These are phyloP conservation scores for Hibiscus trionum DNA, from an alignment of 345 rosid species.

Conservation along the genomic window DNA sequence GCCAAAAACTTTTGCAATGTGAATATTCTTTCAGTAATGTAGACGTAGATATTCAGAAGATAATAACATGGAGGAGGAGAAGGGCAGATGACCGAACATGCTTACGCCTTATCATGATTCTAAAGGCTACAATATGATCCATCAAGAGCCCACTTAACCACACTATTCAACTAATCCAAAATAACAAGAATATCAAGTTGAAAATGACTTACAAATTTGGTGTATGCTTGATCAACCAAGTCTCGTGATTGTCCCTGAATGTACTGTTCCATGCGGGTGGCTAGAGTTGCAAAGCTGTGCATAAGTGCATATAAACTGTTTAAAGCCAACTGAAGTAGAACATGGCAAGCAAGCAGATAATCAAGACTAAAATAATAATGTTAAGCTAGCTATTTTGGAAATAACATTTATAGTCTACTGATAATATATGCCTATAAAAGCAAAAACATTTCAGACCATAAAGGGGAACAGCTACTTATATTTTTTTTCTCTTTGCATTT, in stretches of 20 bases:
- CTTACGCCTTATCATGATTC: too few species aligned
- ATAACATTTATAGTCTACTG: neutral
- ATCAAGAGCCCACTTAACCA: neutral
- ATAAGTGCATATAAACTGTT: slow-evolving; percentile 6
- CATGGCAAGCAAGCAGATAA: neutral
- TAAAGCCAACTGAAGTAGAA: slow-evolving; percentile 1
- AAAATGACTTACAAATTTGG: slow-evolving; percentile 71
- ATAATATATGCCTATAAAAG: neutral
- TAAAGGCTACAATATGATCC: neutral
- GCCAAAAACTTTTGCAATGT: slow-evolving; percentile 24
- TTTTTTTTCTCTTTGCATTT: too few species aligned
- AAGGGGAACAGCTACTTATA: too few species aligned
- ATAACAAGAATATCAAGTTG: neutral
- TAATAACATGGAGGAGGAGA: neutral
- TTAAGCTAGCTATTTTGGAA: neutral
- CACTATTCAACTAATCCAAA: neutral
- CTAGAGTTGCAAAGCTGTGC: slow-evolving; percentile 86
- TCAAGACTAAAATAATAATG: neutral
- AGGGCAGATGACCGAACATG: neutral
- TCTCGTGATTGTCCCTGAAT: slow-evolving; percentile 54
- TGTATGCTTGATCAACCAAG: slow-evolving; percentile 95
- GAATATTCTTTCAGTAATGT: neutral
- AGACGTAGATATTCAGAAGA: neutral
- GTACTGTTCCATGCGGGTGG: slow-evolving; percentile 21
- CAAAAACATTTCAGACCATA: neutral